Evolutionary conservation across 108 stramenopile genomes (phyloP), one percentile per base, ranked within the genome.

Genomic region (Cylindrotheca fusiformis): DNA sequence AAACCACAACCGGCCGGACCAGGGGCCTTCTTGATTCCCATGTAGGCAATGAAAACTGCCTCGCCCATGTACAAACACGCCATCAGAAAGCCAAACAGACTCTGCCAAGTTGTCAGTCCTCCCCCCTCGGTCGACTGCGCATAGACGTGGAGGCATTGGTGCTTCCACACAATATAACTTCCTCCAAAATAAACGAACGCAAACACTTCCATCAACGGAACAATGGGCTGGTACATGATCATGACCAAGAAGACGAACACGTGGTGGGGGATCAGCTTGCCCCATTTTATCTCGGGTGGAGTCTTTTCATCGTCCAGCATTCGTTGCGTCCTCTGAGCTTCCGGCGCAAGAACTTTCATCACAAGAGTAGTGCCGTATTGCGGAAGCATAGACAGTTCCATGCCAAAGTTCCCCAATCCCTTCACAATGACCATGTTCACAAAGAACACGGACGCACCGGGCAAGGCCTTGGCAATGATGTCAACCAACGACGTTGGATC

Each of bases 391-490:
- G 69, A 67, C 14, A 79, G 27, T 23, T 79, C 77, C 66, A 72
- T 32, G 41, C 53, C 62, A 32, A 77, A 62, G 6, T 32, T 48
- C 10, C 50, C 56, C 1, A 80, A 48, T 17, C 59, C 52, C 27
- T 50, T 25, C 17, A 69, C 60, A 45, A 80, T 23, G 1, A 80
- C 57, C 28, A 65, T 58, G 31, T 74, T 60, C 21, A 74, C 33
- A 59, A 80, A 80, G 62, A 76, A 80, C 45, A 65, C 68, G 32
- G 67, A 52, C 4, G 68, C 57, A 4, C 73, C 73, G 20, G 73
- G 71, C 22, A 80, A 36, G 14, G 76, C 72, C 21, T 10, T 20
- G 24, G 72, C 79, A 12, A 80, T 23, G 6, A 73, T 65, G 41
- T 55, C 48, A 2, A 77, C 45, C 52, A 76, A 65, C 12, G 60